Conservation (phyloP, 306 rosid species). For the Malus sieversii region DNA sequence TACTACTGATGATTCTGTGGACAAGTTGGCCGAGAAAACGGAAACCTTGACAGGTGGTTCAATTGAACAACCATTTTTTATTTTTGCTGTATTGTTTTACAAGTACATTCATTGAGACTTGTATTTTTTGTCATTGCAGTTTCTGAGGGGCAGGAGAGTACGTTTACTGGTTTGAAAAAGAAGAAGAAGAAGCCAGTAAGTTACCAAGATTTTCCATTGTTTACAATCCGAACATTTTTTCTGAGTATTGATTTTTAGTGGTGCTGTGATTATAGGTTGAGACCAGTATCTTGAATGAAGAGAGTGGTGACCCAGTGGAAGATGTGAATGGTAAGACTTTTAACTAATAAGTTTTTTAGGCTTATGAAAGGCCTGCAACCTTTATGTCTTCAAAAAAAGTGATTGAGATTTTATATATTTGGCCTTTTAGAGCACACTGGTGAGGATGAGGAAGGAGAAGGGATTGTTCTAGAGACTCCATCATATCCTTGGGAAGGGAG, state of each 20-base stretch:
- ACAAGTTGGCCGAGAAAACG: constrained; percentile 72
- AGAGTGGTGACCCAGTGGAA: constrained; percentile 50
- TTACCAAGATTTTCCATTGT: neutral
- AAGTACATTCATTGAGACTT: constrained; percentile 9
- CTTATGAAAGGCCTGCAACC: neutral
- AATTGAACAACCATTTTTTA: neutral
- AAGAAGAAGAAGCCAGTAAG: constrained; percentile 91
- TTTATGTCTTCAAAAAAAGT: neutral
- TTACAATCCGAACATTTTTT: no score
- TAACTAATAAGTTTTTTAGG: neutral
- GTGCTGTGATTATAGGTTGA: constrained; percentile 53
- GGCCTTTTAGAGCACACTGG: constrained; percentile 43
- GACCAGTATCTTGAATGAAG: constrained; percentile 54
- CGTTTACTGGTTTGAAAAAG: constrained; percentile 85
- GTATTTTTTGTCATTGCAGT: constrained; percentile 40
- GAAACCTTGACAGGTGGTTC: constrained; percentile 63
- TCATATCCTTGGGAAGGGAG: constrained; percentile 91
- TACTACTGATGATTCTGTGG: constrained; percentile 60
- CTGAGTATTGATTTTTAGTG: neutral
- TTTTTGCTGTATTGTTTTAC: neutral
- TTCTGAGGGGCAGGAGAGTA: constrained; percentile 64
- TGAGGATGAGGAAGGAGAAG: constrained; percentile 64
- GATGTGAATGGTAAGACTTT: constrained; percentile 53
- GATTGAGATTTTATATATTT: neutral
- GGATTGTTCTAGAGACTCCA: constrained; percentile 21